Conservation (phyloP, 2,329 filamentous ascomycete species). For the Cryphonectria parasitica region DNA sequence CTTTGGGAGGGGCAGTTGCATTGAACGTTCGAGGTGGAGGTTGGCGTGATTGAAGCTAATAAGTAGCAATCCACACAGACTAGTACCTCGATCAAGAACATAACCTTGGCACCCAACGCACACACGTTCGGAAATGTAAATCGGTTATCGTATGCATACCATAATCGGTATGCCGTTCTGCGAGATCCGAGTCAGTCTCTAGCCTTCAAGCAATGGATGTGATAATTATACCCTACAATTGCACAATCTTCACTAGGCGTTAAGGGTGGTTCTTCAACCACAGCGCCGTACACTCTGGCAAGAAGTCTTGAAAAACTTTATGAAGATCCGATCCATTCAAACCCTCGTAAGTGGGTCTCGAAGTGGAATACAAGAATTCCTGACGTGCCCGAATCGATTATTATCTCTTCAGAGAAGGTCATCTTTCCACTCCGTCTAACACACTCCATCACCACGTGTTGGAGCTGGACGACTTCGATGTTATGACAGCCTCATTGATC, state of each 20-base stretch:
- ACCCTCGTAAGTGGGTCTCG: background rate
- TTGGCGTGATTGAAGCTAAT: conserved; percentile 27
- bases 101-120: background rate
- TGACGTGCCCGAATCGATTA: background rate
- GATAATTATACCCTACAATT: conserved; percentile 4
- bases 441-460: background rate
- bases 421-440: background rate
- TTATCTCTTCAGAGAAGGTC: background rate
- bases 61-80: conserved; percentile 15
- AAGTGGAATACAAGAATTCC: background rate
- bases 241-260: conserved; percentile 8
- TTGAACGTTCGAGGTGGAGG: background rate
- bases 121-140: too few species aligned
- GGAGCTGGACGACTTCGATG: background rate
- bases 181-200: background rate
- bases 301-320: background rate
- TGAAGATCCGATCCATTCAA: background rate
- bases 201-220: background rate
- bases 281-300: too few species aligned
- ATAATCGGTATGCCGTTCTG: background rate
- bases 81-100: background rate
- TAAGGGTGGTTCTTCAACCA: background rate
- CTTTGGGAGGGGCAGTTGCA: background rate
- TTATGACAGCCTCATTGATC: background rate
- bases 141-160: background rate